Conservation (phyloP, 768 basidiomycete genomes). For the Agrocybe praecox region DNA sequence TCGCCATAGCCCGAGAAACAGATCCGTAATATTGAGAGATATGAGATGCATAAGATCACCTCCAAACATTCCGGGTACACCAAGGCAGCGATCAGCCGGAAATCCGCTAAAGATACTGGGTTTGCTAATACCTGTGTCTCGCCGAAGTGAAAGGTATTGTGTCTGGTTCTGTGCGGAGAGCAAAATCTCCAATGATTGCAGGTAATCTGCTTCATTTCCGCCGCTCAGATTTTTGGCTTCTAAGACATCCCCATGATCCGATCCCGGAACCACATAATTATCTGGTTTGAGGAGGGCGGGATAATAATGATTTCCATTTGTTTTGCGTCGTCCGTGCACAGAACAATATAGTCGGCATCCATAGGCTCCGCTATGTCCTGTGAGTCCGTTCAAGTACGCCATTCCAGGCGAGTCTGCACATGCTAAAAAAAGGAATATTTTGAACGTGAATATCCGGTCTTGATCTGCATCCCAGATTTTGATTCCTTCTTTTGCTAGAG, state of each 20-base stretch:
- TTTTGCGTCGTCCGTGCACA: constrained; percentile 30
- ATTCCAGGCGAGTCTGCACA: constrained; percentile 32
- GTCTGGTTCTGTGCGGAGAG: constrained; percentile 8
- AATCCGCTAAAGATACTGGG: constrained; percentile 10
- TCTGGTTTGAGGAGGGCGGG: constrained; percentile 28
- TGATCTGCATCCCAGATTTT: constrained; percentile 22
- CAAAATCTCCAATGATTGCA: background rate
- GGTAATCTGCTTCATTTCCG: background rate
- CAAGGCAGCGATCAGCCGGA: constrained; percentile 12
- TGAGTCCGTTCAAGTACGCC: constrained; percentile 26
- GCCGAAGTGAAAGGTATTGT: constrained; percentile 6
- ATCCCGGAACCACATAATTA: constrained; percentile 14
- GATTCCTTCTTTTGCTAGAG: constrained; percentile 31
- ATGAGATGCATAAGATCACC: constrained; percentile 42
- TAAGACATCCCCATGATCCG: constrained; percentile 11
- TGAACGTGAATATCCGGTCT: constrained; percentile 1
- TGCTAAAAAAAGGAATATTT: constrained; percentile 5
- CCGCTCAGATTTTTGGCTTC: too few species aligned
- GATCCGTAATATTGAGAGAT: constrained; percentile 38
- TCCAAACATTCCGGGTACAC: constrained; percentile 30
- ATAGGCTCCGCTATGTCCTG: constrained; percentile 25
- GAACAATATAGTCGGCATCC: constrained; percentile 36
- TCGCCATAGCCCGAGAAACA: constrained; percentile 35
- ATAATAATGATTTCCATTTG: constrained; percentile 30
- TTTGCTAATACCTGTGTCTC: constrained; percentile 2